Conservation (phyloP, 78 protist species). For the Tieghemostelium lacteum region DNA sequence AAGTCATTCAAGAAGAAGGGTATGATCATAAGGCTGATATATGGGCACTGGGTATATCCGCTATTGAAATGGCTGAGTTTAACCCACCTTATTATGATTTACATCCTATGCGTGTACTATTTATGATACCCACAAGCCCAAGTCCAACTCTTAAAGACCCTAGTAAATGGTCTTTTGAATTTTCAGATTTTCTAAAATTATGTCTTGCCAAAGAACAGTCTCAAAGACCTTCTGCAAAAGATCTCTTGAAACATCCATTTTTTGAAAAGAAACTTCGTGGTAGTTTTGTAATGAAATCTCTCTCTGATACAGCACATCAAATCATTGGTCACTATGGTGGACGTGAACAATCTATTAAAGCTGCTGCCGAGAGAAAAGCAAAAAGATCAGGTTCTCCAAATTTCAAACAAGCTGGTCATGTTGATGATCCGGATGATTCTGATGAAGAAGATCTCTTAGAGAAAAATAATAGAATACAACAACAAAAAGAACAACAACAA, state of each 20-base stretch:
- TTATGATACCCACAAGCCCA: slow-evolving; percentile 81
- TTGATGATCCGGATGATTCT: slow-evolving; percentile 9
- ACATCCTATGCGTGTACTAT: slow-evolving; percentile 87
- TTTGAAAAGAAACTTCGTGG: slow-evolving; percentile 66
- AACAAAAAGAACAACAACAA: neutral
- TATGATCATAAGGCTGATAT: slow-evolving; percentile 87
- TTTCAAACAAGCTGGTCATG: slow-evolving; percentile 49
- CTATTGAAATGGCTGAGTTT: slow-evolving; percentile 91
- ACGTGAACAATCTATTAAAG: slow-evolving; percentile 54
- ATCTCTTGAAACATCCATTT: slow-evolving; percentile 57
- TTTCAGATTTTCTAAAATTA: slow-evolving; percentile 50
- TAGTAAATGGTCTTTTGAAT: slow-evolving; percentile 58
- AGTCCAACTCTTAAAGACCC: slow-evolving; percentile 86
- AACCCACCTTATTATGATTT: slow-evolving; percentile 88
- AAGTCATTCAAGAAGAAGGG: slow-evolving; percentile 78
- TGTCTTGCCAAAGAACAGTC: slow-evolving; percentile 74
- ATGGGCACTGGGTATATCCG: slow-evolving; percentile 92
- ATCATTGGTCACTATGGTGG: slow-evolving; percentile 53
- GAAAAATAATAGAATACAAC: slow-evolving; percentile 32
- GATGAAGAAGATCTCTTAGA: slow-evolving; percentile 72
- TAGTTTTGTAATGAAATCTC: slow-evolving; percentile 37
- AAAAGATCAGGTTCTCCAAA: slow-evolving; percentile 43
- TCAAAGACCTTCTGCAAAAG: slow-evolving; percentile 75
- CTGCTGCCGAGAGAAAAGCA: slow-evolving; percentile 56
- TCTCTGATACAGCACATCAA: slow-evolving; percentile 46